Evolutionary conservation across 345 rosid species (phyloP), one percentile per base, ranked within the genome.

Genomic region (Punica granatum): DNA sequence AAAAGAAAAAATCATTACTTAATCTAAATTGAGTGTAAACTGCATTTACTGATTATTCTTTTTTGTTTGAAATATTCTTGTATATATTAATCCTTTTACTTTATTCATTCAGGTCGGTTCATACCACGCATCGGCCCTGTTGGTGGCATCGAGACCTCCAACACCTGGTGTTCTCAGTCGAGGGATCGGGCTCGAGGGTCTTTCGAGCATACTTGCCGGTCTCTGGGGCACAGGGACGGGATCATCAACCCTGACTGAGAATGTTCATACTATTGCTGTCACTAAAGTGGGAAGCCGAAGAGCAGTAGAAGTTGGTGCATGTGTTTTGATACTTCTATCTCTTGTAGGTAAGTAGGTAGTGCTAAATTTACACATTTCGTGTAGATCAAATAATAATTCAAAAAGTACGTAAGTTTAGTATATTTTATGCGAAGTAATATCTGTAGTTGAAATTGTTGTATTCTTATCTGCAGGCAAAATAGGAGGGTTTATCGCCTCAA

Each of bases 241-340:
- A 54, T 94, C 97, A 21, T 86, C 96, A 35, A 88, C 97, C 12
- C 78, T 94, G 54, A 91, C 99, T 21, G 99, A 94, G 81, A 94
- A 94, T 60, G 97, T 94, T 77, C 99, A 94, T 77, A 94, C 99
- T 28, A 85, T 91, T 58, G 99, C 99, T 35, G 99, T 94, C 66
- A 89, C 97, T 53, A 94, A 91, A 84, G 86, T 94, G 96, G 99
- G 99, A 69, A 94, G 96, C 88, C 97, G 97, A 68, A 85, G 92
- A 76, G 91, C 87, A 11, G 84, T 94, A 62, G 97, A 94, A 80
- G 67, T 89, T 18, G 99, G 99, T 54, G 97, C 96, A 49, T 79
- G 85, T 69, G 73, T 88, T 71, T 68, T 90, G 78, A 80, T 94
- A 68, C 73, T 91, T 68, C 73, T 94, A 53, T 91, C 99, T 31